Percentiles rank a stretch among this genome's conserved stretches.
Conservation (phyloP, 2,329 filamentous ascomycete genomes). For the Nemania sp. region DNA sequence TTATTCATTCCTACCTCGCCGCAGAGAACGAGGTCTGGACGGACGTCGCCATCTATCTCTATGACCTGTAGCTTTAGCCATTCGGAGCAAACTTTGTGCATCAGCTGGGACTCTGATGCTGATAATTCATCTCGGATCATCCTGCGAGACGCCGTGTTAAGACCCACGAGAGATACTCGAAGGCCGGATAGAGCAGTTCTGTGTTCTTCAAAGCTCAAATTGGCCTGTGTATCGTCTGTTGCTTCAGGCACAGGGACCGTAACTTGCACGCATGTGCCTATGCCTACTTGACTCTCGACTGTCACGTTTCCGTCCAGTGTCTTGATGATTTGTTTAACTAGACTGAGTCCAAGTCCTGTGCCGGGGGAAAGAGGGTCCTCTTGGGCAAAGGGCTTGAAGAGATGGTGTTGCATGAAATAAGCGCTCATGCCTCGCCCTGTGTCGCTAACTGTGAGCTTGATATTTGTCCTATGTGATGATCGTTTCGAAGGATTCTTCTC, state of each 20-base stretch:
- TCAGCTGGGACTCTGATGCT: no score
- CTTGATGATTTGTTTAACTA: constrained; percentile 59
- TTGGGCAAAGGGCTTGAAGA: constrained; percentile 67
- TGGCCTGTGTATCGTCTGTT: neutral
- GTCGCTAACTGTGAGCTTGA: constrained; percentile 57
- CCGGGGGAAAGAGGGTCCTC: constrained; percentile 64
- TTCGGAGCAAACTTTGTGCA: no score
- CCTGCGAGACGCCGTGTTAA: no score
- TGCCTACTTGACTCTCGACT: constrained; percentile 25
- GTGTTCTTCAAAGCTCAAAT: no score
- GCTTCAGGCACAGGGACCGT: constrained; percentile 34
- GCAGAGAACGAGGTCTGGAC: no score
- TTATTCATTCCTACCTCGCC: no score
- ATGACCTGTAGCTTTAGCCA: no score
- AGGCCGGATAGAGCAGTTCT: no score
- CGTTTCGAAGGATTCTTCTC: constrained; percentile 7
- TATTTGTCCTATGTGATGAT: constrained; percentile 16
- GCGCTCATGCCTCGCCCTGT: constrained; percentile 67
- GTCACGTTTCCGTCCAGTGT: constrained; percentile 19
- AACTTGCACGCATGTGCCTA: constrained; percentile 42
- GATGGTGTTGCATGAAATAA: constrained; percentile 60
- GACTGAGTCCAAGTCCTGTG: constrained; percentile 65
- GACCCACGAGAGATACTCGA: no score
- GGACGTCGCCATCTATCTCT: no score
- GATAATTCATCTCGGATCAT: no score